Evolutionary conservation across 768 basidiomycete genomes (phyloP).

Genomic region (Suillus spraguei): DNA sequence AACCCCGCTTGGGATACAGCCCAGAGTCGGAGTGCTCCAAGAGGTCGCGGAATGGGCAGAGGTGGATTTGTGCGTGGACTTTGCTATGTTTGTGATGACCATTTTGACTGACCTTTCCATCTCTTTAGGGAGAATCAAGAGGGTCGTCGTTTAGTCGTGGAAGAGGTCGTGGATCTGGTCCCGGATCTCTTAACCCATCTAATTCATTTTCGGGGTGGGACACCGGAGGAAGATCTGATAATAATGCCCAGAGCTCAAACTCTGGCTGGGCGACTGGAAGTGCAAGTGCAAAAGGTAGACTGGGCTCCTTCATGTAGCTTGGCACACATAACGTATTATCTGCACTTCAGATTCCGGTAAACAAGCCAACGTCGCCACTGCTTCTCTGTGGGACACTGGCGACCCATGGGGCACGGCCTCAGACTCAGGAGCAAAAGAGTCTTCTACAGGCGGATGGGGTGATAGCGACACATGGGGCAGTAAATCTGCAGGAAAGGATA

Average conservation of each 20-base stretch:
- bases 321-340: not conserved
- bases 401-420: slow-evolving; percentile 11
- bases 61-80: slow-evolving; percentile 20
- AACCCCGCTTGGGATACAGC: slow-evolving; percentile 27
- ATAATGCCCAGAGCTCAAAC: not conserved
- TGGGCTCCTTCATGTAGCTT: not conserved
- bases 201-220: slow-evolving; percentile 9
- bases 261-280: not conserved
- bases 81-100: not conserved
- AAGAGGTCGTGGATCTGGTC: slow-evolving; percentile 9
- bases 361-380: too few species aligned
- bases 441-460: not conserved
- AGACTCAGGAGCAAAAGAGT: slow-evolving; percentile 14
- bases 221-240: slow-evolving; percentile 5
- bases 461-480: not conserved
- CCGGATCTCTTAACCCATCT: not conserved
- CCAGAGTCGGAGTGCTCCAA: slow-evolving; percentile 10
- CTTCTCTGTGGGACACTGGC: slow-evolving; percentile 3
- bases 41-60: slow-evolving; percentile 16
- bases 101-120: not conserved
- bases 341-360: not conserved
- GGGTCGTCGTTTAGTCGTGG: slow-evolving; percentile 14
- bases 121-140: slow-evolving; percentile 16
- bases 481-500: too few species aligned
- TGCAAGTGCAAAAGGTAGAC: not conserved